Conservation (phyloP, 768 basidiomycete species). For the Lactifluus echinatus region DNA sequence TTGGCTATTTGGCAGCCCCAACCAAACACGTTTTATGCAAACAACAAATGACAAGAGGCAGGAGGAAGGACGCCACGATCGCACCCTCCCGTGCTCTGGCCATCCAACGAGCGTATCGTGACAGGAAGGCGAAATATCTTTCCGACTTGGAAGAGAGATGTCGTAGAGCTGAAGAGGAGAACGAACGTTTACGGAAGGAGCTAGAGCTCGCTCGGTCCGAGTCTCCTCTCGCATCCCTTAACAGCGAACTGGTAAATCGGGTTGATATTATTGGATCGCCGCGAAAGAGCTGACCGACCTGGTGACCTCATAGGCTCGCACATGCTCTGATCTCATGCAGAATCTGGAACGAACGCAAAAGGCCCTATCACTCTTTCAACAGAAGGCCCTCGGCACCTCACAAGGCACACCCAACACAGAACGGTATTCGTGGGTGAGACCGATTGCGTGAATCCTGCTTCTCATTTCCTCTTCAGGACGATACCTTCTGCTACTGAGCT, state of each 20-base stretch:
- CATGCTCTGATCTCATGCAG: conserved; percentile 15
- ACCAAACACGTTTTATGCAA: not conserved
- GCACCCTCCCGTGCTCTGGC: conserved; percentile 14
- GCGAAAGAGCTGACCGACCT: not conserved
- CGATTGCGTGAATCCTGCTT: too few relatives aligned
- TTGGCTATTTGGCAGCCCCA: conserved; percentile 2
- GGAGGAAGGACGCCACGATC: conserved; percentile 16
- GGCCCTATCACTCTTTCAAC: conserved; percentile 5
- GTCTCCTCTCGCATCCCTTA: not conserved
- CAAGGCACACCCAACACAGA: not conserved
- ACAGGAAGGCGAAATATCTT: conserved; percentile 15
- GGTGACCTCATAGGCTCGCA: not conserved
- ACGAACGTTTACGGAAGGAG: conserved; percentile 12
- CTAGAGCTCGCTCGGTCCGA: conserved; percentile 10
- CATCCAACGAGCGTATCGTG: conserved; percentile 19
- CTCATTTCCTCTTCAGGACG: not conserved
- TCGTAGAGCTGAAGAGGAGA: conserved; percentile 18
- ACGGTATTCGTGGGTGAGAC: conserved; percentile 3
- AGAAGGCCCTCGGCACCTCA: not conserved
- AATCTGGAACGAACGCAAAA: conserved; percentile 11
- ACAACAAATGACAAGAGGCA: conserved; percentile 15
- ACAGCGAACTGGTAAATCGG: conserved; percentile 11
- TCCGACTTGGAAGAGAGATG: conserved; percentile 17
- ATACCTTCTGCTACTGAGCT: conserved; percentile 12
- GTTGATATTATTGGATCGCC: not conserved